phyloP scores from a whole-genome alignment of 768 basidiomycete species.

The Leucocoprinus sp. region DNA sequence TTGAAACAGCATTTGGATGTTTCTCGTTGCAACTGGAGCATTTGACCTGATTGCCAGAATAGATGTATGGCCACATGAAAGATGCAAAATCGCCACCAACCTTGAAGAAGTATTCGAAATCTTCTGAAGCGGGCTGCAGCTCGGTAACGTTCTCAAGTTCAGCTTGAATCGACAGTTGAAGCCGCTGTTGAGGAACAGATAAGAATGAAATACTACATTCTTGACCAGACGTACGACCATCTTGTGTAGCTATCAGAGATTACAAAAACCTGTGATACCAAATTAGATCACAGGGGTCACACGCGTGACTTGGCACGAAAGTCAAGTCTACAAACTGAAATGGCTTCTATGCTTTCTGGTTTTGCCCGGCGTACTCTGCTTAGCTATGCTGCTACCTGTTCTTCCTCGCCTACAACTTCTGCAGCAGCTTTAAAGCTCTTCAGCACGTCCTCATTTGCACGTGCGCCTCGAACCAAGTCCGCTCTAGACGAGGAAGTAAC shows the following conservation, averaged over 20 bases:
- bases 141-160: conserved; percentile 74
- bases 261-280: too few species aligned
- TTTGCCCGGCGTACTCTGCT: conserved; percentile 8
- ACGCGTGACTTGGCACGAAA: neutral
- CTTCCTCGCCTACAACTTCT: neutral
- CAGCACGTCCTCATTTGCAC: conserved; percentile 21
- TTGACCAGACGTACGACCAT: conserved; percentile 44
- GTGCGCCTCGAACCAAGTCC: conserved; percentile 22
- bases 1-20: conserved; percentile 62
- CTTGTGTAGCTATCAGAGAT: conserved; percentile 9
- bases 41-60: conserved; percentile 64
- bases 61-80: too few species aligned
- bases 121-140: conserved; percentile 52
- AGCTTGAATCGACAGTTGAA: conserved; percentile 66
- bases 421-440: conserved; percentile 16
- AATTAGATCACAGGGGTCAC: neutral
- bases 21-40: conserved; percentile 74
- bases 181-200: conserved; percentile 30
- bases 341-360: conserved; percentile 12
- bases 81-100: conserved; percentile 33
- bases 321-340: neutral
- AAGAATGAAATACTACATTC: conserved; percentile 4
- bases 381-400: neutral
- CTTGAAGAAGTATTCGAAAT: conserved; percentile 78
- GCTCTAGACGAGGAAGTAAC: conserved; percentile 32